phyloP scores from a whole-genome alignment of 805 yeast species.

The Sungouiozyma intestinalis region DNA sequence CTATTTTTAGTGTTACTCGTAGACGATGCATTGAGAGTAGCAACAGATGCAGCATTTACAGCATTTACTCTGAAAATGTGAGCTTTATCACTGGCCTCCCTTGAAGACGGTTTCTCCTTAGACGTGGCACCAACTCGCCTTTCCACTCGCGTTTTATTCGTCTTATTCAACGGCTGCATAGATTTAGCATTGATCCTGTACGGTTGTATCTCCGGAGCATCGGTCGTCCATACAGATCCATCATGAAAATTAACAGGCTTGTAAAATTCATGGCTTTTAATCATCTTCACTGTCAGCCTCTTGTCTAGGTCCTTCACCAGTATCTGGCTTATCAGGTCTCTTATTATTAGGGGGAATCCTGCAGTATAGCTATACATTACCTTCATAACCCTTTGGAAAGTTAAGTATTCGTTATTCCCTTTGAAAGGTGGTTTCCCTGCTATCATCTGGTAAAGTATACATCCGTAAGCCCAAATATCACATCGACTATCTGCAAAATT shows the following conservation, averaged over 20 bases:
- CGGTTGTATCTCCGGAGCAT: constrained; percentile 59
- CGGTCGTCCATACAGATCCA: constrained; percentile 45
- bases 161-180: constrained; percentile 55
- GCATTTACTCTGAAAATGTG: background rate
- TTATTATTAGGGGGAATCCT: constrained; percentile 63
- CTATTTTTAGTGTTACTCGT: background rate
- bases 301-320: constrained; percentile 53
- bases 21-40: background rate
- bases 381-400: constrained; percentile 72
- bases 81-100: background rate
- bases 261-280: constrained; percentile 57
- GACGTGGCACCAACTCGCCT: background rate
- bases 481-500: constrained; percentile 82
- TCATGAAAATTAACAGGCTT: constrained; percentile 44
- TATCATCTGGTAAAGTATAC: constrained; percentile 88
- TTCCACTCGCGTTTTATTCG: background rate
- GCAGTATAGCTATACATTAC: constrained; percentile 75
- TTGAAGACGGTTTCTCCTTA: background rate
- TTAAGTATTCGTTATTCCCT: constrained; percentile 70
- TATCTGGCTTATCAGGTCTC: constrained; percentile 64
- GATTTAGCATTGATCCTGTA: constrained; percentile 66
- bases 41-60: background rate
- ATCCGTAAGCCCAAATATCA: constrained; percentile 97
- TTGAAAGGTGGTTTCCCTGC: constrained; percentile 86
- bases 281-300: constrained; percentile 45